Conservation (phyloP, 805 yeast species). For the Kazachstania taianensis region DNA sequence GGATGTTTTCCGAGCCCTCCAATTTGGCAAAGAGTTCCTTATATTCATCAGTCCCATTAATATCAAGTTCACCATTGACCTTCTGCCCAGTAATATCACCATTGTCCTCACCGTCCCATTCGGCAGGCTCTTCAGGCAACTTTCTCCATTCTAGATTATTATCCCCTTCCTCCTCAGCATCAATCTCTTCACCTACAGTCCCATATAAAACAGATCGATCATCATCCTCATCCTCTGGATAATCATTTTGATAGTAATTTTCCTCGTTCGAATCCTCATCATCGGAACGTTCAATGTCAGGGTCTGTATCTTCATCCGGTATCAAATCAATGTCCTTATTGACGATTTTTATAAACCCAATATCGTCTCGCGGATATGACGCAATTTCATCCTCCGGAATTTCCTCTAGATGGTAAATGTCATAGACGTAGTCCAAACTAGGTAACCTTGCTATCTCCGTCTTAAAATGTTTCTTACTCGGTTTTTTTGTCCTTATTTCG, state of each 20-base stretch:
- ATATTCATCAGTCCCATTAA: slow-evolving; percentile 6
- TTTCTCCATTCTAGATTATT: neutral
- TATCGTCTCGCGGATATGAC: slow-evolving; percentile 23
- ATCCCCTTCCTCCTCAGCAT: slow-evolving; percentile 26
- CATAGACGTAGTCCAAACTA: slow-evolving; percentile 75
- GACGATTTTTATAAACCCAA: slow-evolving; percentile 36
- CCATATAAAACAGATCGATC: slow-evolving; percentile 32
- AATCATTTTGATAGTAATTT: slow-evolving; percentile 83
- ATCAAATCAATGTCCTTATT: slow-evolving; percentile 30
- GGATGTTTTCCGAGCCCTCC: slow-evolving; percentile 15
- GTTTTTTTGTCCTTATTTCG: slow-evolving; percentile 16
- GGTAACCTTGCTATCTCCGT: slow-evolving; percentile 15
- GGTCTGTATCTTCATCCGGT: slow-evolving; percentile 31
- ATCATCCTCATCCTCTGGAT: slow-evolving; percentile 88
- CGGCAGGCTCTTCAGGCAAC: slow-evolving; percentile 2
- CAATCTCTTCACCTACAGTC: slow-evolving; percentile 30
- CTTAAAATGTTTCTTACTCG: slow-evolving; percentile 16
- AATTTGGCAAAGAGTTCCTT: slow-evolving; percentile 18
- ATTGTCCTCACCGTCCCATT: neutral
- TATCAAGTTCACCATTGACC: neutral
- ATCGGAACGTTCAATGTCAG: slow-evolving; percentile 43
- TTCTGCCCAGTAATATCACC: neutral
- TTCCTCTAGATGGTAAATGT: slow-evolving; percentile 65
- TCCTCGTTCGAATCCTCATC: slow-evolving; percentile 88
- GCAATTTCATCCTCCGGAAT: slow-evolving; percentile 45